Percentiles rank a stretch among this genome's conserved stretches.
phyloP scores from a whole-genome alignment of 331 rosid genomes.

The Ulmus americana region DNA sequence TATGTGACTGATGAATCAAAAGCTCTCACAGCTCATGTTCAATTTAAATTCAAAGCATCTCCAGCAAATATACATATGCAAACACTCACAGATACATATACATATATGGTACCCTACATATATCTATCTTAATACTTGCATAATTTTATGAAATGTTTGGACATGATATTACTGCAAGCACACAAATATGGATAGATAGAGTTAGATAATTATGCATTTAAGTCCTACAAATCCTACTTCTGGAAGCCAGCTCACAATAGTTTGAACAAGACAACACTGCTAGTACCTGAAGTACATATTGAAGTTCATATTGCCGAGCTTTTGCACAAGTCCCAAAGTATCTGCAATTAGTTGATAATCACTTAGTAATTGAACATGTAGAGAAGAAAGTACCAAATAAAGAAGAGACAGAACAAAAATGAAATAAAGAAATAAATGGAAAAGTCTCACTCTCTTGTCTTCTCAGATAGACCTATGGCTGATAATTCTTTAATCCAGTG shows the following conservation, averaged over 20 bases:
- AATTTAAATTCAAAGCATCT: background rate
- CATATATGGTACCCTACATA: too few species aligned
- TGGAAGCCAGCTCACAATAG: background rate
- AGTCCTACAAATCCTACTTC: too few species aligned
- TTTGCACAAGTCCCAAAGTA: slow-evolving; percentile 63
- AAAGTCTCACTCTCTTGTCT: slow-evolving; percentile 74
- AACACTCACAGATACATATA: too few species aligned
- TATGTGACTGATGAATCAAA: background rate
- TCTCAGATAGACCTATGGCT: slow-evolving; percentile 71
- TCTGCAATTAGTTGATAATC: slow-evolving; percentile 38
- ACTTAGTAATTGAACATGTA: slow-evolving; percentile 2
- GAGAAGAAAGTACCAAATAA: too few species aligned
- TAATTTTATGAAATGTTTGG: background rate
- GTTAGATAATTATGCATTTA: too few species aligned
- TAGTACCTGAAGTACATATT: slow-evolving; percentile 74
- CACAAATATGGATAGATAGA: too few species aligned
- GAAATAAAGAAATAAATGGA: slow-evolving; percentile 7
- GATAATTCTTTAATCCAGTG: slow-evolving; percentile 92
- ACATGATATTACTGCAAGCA: background rate
- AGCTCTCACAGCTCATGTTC: background rate
- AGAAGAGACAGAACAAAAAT: background rate
- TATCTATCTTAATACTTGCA: background rate
- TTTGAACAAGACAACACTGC: slow-evolving; percentile 3
- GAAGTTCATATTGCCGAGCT: slow-evolving; percentile 74
- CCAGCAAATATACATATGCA: too few species aligned